Evolutionary conservation across 305 asterid species (phyloP), one percentile per base, ranked within the genome.

Genomic region (Fraxinus angustifolia): DNA sequence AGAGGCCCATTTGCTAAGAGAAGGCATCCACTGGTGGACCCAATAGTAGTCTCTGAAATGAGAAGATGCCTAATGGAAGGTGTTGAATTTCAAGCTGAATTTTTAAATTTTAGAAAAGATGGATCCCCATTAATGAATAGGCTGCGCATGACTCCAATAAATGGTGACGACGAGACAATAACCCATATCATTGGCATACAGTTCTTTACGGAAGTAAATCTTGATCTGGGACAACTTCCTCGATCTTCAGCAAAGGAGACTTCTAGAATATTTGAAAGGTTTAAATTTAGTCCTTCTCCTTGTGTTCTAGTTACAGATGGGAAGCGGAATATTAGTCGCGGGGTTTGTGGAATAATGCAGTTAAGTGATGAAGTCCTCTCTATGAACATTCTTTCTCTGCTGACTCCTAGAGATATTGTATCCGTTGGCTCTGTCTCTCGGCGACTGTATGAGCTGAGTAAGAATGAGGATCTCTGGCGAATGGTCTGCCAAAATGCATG

Each of bases 151-250:
- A 93, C 92, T 58, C 97, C 98, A 42, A 90, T 93, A 82, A 91
- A 91, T 68, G 98, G 96, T 14, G 97, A 94, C 42, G 94, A 90
- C 31, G 94, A 86, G 36, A 88, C 87, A 35, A 83, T 92, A 81
- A 92, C 97, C 7, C 97, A 94, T 83, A 77, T 92, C 53, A 91
- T 93, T 78, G 98, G 93, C 74, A 90, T 93, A 77, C 98, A 91
- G 88, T 86, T 87, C 76, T 91, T 93, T 72, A 85, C 89, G 17
- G 93, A 91, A 83, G 90, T 85, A 81, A 84, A 87, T 56, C 88
- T 91, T 82, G 97, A 92, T 81, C 90, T 92, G 83, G 97, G 97
- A 48, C 98, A 96, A 26, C 92, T 92, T 82, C 93, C 92, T 34
- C 93, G 92, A 78, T 94, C 92, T 65, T 81, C 86, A 72, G 83